These are phyloP conservation scores for Pulveroboletus sp. DNA, from an alignment of 768 basidiomycete species.

Conservation along the genomic window DNA sequence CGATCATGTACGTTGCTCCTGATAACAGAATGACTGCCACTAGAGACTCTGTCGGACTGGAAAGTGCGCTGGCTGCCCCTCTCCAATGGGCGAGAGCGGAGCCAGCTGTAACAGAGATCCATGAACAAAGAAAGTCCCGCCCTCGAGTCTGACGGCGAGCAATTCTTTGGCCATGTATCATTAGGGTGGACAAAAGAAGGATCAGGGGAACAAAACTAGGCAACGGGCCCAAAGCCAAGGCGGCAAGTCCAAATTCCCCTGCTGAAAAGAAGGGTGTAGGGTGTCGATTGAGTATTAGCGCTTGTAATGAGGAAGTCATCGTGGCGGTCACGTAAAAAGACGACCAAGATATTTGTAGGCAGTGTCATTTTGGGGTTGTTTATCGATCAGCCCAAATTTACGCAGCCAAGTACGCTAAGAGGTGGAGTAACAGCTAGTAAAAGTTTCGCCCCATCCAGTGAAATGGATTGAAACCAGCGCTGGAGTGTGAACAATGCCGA, in stretches of 20 bases:
- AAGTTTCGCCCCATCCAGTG: background rate
- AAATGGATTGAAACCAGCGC: background rate
- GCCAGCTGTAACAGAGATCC: constrained; percentile 37
- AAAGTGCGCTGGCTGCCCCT: constrained; percentile 54
- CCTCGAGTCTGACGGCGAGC: constrained; percentile 26
- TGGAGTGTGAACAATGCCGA: background rate
- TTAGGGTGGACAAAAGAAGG: constrained; percentile 22
- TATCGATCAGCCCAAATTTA: constrained; percentile 6
- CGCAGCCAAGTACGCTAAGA: background rate
- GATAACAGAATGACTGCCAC: constrained; percentile 44
- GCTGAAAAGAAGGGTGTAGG: constrained; percentile 24
- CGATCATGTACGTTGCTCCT: constrained; percentile 41
- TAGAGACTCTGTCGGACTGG: constrained; percentile 48
- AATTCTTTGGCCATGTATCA: constrained; percentile 33
- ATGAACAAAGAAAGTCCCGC: constrained; percentile 33
- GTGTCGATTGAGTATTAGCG: constrained; percentile 24
- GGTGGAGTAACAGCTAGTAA: background rate
- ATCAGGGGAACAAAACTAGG: constrained; percentile 36
- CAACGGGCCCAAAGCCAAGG: constrained; percentile 25
- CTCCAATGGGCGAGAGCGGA: constrained; percentile 40
- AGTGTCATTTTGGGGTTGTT: constrained; percentile 20
- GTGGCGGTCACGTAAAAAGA: constrained; percentile 5
- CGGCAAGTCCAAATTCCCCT: constrained; percentile 22
- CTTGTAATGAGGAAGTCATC: constrained; percentile 22
- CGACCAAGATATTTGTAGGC: constrained; percentile 12